Percentiles rank a stretch among this genome's conserved stretches.
phyloP scores from a whole-genome alignment of 208 protist genomes.

The Trypanosoma rangeli region DNA sequence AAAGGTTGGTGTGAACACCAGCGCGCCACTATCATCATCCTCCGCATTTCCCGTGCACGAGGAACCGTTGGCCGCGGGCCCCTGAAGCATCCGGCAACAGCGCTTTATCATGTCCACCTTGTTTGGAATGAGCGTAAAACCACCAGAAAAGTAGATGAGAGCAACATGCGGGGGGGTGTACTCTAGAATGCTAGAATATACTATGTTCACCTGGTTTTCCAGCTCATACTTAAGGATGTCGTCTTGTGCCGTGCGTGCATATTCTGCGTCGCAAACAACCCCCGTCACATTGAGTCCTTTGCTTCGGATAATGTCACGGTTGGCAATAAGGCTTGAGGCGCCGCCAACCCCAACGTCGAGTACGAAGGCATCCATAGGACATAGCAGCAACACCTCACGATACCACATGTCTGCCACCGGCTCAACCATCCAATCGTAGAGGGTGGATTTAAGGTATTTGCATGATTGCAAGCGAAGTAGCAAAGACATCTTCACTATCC shows the following conservation, averaged over 20 bases:
- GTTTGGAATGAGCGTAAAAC: constrained; percentile 77
- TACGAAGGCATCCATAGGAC: constrained; percentile 50
- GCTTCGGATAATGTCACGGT: constrained; percentile 72
- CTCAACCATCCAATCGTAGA: constrained; percentile 66
- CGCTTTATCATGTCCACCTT: constrained; percentile 52
- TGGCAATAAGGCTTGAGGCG: constrained; percentile 69
- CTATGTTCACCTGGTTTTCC: constrained; percentile 41
- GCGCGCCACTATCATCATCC: constrained; percentile 33
- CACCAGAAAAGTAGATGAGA: constrained; percentile 79
- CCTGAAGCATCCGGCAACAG: constrained; percentile 65
- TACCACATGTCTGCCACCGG: constrained; percentile 76
- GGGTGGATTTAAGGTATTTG: constrained; percentile 29
- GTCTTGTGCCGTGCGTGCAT: constrained; percentile 52
- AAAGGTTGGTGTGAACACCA: constrained; percentile 85
- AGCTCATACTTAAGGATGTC: constrained; percentile 46
- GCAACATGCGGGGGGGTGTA: constrained; percentile 66
- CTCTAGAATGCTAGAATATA: constrained; percentile 68
- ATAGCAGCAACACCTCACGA: constrained; percentile 69
- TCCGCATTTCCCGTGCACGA: constrained; percentile 6
- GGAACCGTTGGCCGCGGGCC: constrained; percentile 37
- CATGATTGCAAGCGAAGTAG: neutral
- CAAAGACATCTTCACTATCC: neutral
- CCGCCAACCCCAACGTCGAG: constrained; percentile 82
- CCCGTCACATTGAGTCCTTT: constrained; percentile 67
- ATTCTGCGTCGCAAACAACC: constrained; percentile 70